A percentile compares a stretch with the other conserved stretches of the same genome.
Evolutionary conservation across 768 basidiomycete genomes (phyloP).

Genomic region (Agaricus sinodeliciosus): DNA sequence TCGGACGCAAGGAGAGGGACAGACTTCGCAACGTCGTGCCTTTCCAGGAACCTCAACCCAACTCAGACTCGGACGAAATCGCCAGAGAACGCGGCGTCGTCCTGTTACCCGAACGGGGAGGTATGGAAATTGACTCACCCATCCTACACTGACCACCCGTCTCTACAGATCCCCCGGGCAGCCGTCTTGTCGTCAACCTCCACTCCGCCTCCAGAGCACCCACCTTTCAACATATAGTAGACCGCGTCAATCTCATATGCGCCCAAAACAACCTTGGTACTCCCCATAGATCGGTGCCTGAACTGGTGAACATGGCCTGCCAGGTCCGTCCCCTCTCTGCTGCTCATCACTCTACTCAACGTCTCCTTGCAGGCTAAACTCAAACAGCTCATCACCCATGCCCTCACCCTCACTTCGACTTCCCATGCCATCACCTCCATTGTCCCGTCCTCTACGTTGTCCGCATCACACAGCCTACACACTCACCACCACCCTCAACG

Average conservation of each 20-base stretch:
- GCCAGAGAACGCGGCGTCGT: conserved; percentile 62
- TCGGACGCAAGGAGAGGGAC: conserved; percentile 72
- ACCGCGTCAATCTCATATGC: conserved; percentile 75
- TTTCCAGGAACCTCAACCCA: conserved; percentile 35
- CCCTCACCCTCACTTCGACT: conserved; percentile 67
- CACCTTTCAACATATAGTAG: conserved; percentile 69
- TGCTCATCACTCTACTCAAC: neutral
- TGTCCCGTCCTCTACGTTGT: conserved; percentile 44
- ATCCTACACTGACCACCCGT: neutral
- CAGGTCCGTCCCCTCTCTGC: conserved; percentile 43
- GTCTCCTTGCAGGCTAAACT: conserved; percentile 57
- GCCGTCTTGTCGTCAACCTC: conserved; percentile 65
- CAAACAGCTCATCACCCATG: conserved; percentile 78
- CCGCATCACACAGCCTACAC: conserved; percentile 17
- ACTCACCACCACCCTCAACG: conserved; percentile 26
- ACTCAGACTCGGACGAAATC: conserved; percentile 58
- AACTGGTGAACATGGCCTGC: conserved; percentile 70
- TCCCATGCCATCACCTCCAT: conserved; percentile 78
- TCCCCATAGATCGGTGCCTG: conserved; percentile 57
- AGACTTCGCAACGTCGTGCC: conserved; percentile 44
- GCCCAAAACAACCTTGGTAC: conserved; percentile 65
- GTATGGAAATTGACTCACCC: conserved; percentile 28
- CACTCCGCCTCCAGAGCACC: conserved; percentile 67
- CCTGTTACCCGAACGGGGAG: conserved; percentile 58
- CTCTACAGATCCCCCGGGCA: conserved; percentile 58